A percentile compares a stretch with the other conserved stretches of the same genome.
These are phyloP conservation scores for Cutaneotrichosporon mucoides DNA, from an alignment of 1,284 basidiomycete species.

Conservation along the genomic window DNA sequence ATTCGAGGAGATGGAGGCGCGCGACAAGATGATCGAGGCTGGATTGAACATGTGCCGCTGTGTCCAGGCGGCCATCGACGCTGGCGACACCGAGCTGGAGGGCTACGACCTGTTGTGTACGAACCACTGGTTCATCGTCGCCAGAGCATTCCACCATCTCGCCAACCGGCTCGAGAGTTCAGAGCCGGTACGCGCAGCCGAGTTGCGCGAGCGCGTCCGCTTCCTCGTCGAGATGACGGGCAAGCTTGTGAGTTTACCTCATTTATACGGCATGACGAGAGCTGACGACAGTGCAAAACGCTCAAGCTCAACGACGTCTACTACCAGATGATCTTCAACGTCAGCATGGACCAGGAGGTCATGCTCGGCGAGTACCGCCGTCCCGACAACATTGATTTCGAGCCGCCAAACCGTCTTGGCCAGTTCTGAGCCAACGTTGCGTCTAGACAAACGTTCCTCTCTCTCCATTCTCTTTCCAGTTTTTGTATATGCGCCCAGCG, in stretches of 20 bases:
- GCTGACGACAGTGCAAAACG: constrained; percentile 4
- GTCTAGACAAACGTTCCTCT: too few relatives aligned
- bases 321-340: constrained; percentile 19
- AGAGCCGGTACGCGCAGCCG: constrained; percentile 6
- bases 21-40: constrained; percentile 23
- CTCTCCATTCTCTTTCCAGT: too few relatives aligned
- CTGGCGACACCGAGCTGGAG: constrained; percentile 22
- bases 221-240: constrained; percentile 11
- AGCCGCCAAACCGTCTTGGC: background rate
- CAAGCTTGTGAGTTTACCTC: background rate
- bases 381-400: constrained; percentile 19
- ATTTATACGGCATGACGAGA: background rate
- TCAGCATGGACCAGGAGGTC: constrained; percentile 18
- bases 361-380: constrained; percentile 23
- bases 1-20: constrained; percentile 16
- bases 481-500: too few relatives aligned
- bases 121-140: constrained; percentile 14
- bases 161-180: constrained; percentile 11
- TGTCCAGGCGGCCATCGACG: constrained; percentile 20
- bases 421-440: background rate
- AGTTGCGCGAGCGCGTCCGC: constrained; percentile 5
- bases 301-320: constrained; percentile 19
- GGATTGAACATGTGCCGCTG: constrained; percentile 22
- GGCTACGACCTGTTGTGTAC: constrained; percentile 20
- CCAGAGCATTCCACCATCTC: constrained; percentile 15